Evolutionary conservation across 768 basidiomycete species (phyloP).

Genomic region (Pseudohyphozyma bogoriensis): DNA sequence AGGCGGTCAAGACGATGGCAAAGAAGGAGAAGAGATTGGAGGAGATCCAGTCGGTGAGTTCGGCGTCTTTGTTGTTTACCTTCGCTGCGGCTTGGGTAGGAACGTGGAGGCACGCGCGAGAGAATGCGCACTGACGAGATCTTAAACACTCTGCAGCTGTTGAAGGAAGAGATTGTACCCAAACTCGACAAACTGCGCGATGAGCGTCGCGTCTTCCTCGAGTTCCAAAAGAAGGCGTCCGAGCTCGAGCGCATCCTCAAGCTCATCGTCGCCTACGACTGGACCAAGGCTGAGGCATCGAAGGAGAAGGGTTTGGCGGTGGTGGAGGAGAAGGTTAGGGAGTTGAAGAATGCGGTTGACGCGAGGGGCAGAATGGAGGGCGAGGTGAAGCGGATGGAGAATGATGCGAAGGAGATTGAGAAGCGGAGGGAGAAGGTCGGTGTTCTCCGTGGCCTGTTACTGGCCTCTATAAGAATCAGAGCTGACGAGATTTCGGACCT

Average conservation of each 20-base stretch:
- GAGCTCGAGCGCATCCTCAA: constrained; percentile 81
- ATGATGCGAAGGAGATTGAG: constrained; percentile 54
- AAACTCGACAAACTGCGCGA: constrained; percentile 81
- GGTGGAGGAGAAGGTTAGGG: constrained; percentile 33
- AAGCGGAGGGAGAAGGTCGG: constrained; percentile 56
- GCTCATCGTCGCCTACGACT: constrained; percentile 77
- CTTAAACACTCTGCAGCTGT: constrained; percentile 46
- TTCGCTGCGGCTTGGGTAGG: too few relatives aligned
- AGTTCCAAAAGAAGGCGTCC: constrained; percentile 75
- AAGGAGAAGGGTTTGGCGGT: constrained; percentile 37
- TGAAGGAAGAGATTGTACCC: constrained; percentile 83
- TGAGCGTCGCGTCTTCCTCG: constrained; percentile 79
- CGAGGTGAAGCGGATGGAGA: constrained; percentile 60
- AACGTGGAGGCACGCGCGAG: background rate
- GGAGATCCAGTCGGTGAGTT: constrained; percentile 58
- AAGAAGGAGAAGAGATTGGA: constrained; percentile 95
- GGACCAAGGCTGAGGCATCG: constrained; percentile 43
- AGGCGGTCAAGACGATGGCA: constrained; percentile 86
- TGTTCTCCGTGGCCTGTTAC: too few relatives aligned
- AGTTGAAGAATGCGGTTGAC: constrained; percentile 43
- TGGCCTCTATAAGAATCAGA: background rate
- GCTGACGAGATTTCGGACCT: background rate
- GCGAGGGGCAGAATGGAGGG: constrained; percentile 53
- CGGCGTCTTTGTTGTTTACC: too few relatives aligned
- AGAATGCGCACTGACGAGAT: background rate